Evolutionary conservation across 2,329 filamentous ascomycete genomes (phyloP).

Genomic region (Trichoderma atroviride): DNA sequence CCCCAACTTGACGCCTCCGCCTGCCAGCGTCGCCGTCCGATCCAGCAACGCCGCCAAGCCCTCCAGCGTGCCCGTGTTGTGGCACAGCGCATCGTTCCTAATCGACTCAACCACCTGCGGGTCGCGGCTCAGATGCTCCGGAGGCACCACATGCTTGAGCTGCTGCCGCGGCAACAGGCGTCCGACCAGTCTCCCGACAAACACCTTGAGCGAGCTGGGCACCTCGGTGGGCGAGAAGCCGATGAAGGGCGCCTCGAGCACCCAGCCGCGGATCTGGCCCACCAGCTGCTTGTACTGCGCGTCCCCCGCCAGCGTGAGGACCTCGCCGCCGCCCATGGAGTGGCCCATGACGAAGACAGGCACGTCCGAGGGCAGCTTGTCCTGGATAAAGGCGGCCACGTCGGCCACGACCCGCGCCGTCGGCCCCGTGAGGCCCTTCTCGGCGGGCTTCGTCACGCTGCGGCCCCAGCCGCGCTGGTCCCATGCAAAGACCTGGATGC

Average conservation of each 20-base stretch:
- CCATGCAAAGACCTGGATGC: conserved; percentile 75
- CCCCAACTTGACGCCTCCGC: conserved; percentile 56
- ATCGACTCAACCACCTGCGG: conserved; percentile 62
- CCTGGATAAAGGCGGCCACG: conserved; percentile 72
- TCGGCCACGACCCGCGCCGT: conserved; percentile 75
- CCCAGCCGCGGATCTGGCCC: conserved; percentile 67
- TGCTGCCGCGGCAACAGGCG: conserved; percentile 69
- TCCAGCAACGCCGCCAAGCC: conserved; percentile 78
- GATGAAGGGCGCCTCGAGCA: conserved; percentile 79
- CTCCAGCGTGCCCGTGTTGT: conserved; percentile 85
- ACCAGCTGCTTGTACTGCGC: conserved; percentile 57
- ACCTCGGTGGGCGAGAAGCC: conserved; percentile 67
- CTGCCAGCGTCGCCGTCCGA: conserved; percentile 63
- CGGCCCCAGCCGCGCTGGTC: conserved; percentile 91
- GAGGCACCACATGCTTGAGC: conserved; percentile 66
- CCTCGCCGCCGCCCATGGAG: conserved; percentile 85
- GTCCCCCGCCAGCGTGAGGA: conserved; percentile 62
- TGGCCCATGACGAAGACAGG: conserved; percentile 88
- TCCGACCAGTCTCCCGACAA: conserved; percentile 67
- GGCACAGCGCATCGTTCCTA: conserved; percentile 69
- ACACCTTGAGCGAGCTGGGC: conserved; percentile 65
- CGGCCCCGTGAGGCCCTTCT: conserved; percentile 73
- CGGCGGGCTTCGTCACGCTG: conserved; percentile 61
- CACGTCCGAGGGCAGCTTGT: conserved; percentile 54
- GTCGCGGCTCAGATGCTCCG: conserved; percentile 68